Percentiles rank a stretch among this genome's conserved stretches.
phyloP scores from a whole-genome alignment of 805 yeast species.

The Ogataea angusta region DNA sequence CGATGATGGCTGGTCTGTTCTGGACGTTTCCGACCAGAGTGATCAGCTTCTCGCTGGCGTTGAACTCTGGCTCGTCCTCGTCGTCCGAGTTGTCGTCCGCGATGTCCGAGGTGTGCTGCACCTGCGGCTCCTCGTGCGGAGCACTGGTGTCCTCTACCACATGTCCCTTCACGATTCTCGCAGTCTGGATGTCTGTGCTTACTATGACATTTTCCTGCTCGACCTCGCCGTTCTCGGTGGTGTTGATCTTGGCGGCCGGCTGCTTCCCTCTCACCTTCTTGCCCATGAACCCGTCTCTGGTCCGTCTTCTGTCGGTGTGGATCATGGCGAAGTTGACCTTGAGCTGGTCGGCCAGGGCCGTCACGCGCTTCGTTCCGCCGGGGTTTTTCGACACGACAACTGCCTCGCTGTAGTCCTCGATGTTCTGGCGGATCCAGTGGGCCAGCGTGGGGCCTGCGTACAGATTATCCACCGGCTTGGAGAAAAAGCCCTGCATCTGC shows the following conservation, averaged over 20 bases:
- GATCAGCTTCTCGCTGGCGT: slow-evolving; percentile 76
- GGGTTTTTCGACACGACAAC: slow-evolving; percentile 99
- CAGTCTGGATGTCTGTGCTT: slow-evolving; percentile 85
- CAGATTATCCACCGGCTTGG: slow-evolving; percentile 94
- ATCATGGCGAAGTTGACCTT: slow-evolving; percentile 98
- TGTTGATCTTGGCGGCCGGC: slow-evolving; percentile 32
- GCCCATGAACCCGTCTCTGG: slow-evolving; percentile 54
- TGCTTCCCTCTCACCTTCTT: slow-evolving; percentile 43
- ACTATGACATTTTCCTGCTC: slow-evolving; percentile 67
- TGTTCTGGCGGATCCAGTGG: slow-evolving; percentile 89
- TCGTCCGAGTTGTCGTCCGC: slow-evolving; percentile 87
- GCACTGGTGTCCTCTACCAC: slow-evolving; percentile 75
- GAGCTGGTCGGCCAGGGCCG: slow-evolving; percentile 94
- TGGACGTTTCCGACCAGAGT: slow-evolving; percentile 96
- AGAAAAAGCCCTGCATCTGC: slow-evolving; percentile 98
- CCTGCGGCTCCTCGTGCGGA: slow-evolving; percentile 17
- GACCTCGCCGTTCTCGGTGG: slow-evolving; percentile 45
- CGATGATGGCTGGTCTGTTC: slow-evolving; percentile 84
- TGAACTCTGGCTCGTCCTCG: slow-evolving; percentile 68
- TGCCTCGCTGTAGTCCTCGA: slow-evolving; percentile 78
- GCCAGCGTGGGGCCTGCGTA: slow-evolving; percentile 97
- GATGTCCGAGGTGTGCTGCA: slow-evolving; percentile 36
- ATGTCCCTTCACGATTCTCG: slow-evolving; percentile 94
- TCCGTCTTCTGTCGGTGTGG: slow-evolving; percentile 94
- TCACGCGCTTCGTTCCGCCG: slow-evolving; percentile 97